Evolutionary conservation across 2,329 filamentous ascomycete genomes (phyloP).

Genomic region (Calonectria pauciramosa): DNA sequence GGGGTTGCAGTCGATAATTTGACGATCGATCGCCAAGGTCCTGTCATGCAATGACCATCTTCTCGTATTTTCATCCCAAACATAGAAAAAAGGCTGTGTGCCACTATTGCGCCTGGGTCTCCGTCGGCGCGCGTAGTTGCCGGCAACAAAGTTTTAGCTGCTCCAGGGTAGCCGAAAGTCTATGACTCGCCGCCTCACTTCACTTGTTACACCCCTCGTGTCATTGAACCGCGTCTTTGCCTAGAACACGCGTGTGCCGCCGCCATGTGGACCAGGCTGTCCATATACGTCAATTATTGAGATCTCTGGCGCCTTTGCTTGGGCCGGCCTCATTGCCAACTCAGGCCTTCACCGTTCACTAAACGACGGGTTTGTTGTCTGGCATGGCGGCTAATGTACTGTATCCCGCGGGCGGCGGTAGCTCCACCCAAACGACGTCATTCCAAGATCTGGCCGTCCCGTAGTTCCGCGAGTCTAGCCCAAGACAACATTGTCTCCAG

Average conservation of each 20-base stretch:
- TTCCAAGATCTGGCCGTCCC: background rate
- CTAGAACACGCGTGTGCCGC: background rate
- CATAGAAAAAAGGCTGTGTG: background rate
- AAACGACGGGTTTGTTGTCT: background rate
- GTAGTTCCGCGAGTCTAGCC: background rate
- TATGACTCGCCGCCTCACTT: background rate
- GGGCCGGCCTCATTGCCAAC: slow-evolving; percentile 7
- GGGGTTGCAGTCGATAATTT: background rate
- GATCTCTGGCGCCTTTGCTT: background rate
- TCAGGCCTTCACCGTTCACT: background rate
- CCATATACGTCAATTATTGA: background rate
- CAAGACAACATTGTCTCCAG: slow-evolving; percentile 7
- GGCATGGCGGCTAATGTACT: background rate
- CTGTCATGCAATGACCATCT: slow-evolving; percentile 1
- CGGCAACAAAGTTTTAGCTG: background rate
- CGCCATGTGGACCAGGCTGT: background rate
- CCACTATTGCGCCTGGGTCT: background rate
- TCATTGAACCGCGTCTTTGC: background rate
- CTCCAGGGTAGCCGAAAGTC: slow-evolving; percentile 8
- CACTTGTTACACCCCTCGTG: background rate
- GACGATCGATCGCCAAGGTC: slow-evolving; percentile 21
- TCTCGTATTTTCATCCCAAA: background rate
- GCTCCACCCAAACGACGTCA: slow-evolving; percentile 16
- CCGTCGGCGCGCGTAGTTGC: background rate
- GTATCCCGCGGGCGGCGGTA: too few species aligned